Evolutionary conservation across 768 basidiomycete species (phyloP), one percentile per base, ranked within the genome.

Genomic region (Kwoniella sp.): DNA sequence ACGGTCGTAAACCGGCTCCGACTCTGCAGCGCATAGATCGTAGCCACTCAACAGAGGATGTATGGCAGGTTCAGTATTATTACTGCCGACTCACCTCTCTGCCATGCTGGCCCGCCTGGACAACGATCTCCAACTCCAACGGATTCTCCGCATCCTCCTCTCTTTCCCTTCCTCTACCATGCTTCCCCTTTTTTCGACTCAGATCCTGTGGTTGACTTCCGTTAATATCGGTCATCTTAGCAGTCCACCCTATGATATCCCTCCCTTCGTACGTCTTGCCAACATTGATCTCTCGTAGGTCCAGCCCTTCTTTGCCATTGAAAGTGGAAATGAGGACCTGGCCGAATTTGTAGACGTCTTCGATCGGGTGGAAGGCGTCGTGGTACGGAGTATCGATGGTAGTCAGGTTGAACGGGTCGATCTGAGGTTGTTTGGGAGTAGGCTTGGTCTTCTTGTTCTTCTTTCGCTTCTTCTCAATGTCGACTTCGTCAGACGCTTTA

Each of bases 91-190:
- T 31, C 55, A 88, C 89, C 84, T 90, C 90, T 51, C 90, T 82
- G 20, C 88, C 89, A 76, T 92, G 90, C 73, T 89, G 89, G 0
- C 89, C 88, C 17, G 89, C 88, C 2, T 86, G 81, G 38, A 92
- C 83, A 12, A 91, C 86, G 67, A 92, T 85, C 12, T 87, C 88
- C 26, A 64, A 48, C 45, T 58, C 62, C 47, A 53, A 11, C 17
- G 70, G 41, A 28, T 66, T 68, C 34, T 61, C 63, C 30, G n/a
- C 65, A 4, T 51, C 64, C 34, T 34, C 68, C 45, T 30, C 23
- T 29, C 54, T 55, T 17, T 45, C 34, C 30, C 47, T 38, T n/a
- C 51, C 60, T 22, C 25, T 48, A 51, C 37, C 37, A 12, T 61
- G 23, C 11, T 48, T 23, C 28, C 52, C 29, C 41, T 47, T 47